Percentiles rank a stretch among this genome's conserved stretches.
Evolutionary conservation across 345 rosid species (phyloP).

Genomic region (Garcia nutans): DNA sequence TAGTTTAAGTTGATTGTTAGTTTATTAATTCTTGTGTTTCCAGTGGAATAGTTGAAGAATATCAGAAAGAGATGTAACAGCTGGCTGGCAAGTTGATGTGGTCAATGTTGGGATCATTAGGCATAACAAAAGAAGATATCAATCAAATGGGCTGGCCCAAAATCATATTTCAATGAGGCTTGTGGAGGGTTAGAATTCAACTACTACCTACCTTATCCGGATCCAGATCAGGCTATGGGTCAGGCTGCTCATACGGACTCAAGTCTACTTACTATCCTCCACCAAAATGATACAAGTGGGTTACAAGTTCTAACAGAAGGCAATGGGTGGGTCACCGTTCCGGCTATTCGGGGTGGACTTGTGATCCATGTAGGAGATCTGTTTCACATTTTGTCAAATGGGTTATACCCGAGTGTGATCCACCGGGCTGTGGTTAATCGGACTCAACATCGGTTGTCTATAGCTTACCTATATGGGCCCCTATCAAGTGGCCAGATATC

Average conservation of each 20-base stretch:
- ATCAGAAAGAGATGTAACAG: conserved; percentile 65
- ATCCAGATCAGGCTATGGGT: conserved; percentile 93
- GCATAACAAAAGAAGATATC: conserved; percentile 49
- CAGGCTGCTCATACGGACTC: conserved; percentile 89
- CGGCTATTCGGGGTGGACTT: conserved; percentile 55
- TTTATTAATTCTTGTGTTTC: not conserved
- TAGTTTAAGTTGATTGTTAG: not conserved
- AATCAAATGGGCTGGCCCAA: conserved; percentile 62
- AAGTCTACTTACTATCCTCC: conserved; percentile 68
- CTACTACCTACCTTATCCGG: conserved; percentile 82
- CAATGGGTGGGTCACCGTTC: conserved; percentile 68
- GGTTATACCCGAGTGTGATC: conserved; percentile 64
- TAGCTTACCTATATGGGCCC: conserved; percentile 80
- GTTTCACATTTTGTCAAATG: conserved; percentile 78
- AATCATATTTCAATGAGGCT: conserved; percentile 16
- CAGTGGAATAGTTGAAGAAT: conserved; percentile 58
- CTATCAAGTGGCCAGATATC: conserved; percentile 50
- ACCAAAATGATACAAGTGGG: conserved; percentile 67
- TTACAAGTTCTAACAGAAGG: conserved; percentile 64
- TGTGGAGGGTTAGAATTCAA: conserved; percentile 62
- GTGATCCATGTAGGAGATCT: conserved; percentile 81
- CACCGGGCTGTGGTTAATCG: conserved; percentile 84
- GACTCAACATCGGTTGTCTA: conserved; percentile 43
- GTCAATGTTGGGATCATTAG: conserved; percentile 64
- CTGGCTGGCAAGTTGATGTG: conserved; percentile 65